Base-by-base conservation (phyloP, 140 eudicot genomes). In the Ambrosia hybrid region DNA sequence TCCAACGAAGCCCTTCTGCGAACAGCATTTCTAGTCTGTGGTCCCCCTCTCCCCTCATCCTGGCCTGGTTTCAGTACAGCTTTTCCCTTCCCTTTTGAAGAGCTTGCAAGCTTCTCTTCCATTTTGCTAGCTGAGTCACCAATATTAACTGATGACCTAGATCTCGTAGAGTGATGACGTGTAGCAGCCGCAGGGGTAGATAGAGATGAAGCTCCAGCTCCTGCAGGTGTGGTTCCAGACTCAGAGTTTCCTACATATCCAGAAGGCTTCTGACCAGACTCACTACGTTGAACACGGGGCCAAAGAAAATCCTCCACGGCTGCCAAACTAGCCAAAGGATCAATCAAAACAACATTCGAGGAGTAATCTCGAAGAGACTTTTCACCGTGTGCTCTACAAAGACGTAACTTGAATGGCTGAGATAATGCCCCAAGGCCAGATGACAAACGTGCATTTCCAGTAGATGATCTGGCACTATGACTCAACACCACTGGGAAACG, bases 281-380 rank as follows among this genome's bases (percentile, higher is more conserved):
- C 99, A 15, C 83, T 83, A 15, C 97, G 79, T 52, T 88, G 97
- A 56, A 95, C 95, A 74, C 99, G 87, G n/a, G 97, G 95, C 97
- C 97, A 95, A 9, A 95, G 88, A 51, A 95, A 95, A 58, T 95
- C 97, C 71, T 95, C 99, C 11, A 95, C 96, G 72, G 96, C 96
- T 9, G 99, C 92, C 74, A 95, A 78, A 73, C 95, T 95, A 48
- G 99, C 97, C 51, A 95, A 74, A 0, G 99, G 97, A 80, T 95
- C 99, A 41, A 95, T 95, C 21, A 95, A 76, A 0, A 95, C 96
- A 57, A 95, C 87, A 66, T 89, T 95, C 30, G 96, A 86, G 36
- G 97, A 91, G 80, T 95, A 95, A 82, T 91, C 97, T 67, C 99
- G 99, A 49, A 95, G 96, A 38, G 92, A 71, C 72, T 95, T 95